Conservation (phyloP, 1,284 basidiomycete species). For the Boletellus sp. region DNA sequence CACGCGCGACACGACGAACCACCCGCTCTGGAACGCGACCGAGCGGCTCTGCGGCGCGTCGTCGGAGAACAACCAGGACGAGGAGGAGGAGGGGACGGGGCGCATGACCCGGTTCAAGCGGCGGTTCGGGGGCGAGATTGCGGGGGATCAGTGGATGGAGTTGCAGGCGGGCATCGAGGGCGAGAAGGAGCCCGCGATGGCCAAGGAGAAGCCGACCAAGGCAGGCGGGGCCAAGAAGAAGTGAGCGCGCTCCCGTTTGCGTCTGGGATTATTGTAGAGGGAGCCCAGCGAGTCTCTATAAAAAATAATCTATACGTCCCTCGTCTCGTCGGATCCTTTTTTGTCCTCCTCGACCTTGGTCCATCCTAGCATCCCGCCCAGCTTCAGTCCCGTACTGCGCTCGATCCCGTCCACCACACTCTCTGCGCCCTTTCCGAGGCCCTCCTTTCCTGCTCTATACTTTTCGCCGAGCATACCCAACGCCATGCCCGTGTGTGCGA, state of each 20-base stretch:
- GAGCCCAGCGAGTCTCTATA: not conserved
- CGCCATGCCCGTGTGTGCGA: constrained; percentile 59
- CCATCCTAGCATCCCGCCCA: constrained; percentile 58
- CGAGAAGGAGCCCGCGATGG: constrained; percentile 27
- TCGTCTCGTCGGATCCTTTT: constrained; percentile 14
- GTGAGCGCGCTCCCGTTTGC: too few relatives aligned
- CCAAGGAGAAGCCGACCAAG: constrained; percentile 24
- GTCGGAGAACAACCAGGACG: constrained; percentile 62
- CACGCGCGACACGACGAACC: constrained; percentile 83
- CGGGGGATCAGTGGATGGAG: constrained; percentile 34
- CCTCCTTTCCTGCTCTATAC: constrained; percentile 39
- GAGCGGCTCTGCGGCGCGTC: constrained; percentile 50
- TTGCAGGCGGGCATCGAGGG: constrained; percentile 26
- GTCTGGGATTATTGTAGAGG: too few relatives aligned
- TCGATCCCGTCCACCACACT: constrained; percentile 58
- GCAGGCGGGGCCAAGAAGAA: constrained; percentile 18
- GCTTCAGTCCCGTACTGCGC: constrained; percentile 66
- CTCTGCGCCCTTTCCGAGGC: constrained; percentile 46
- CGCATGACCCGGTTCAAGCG: constrained; percentile 78
- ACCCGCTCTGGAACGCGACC: constrained; percentile 71
- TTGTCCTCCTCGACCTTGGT: constrained; percentile 4
- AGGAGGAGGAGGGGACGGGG: constrained; percentile 65
- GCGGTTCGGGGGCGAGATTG: constrained; percentile 63
- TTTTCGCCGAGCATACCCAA: constrained; percentile 48
- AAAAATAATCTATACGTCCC: constrained; percentile 13